Conservation (phyloP, 177 flowering plant genomes). For the Vitis hybrid region DNA sequence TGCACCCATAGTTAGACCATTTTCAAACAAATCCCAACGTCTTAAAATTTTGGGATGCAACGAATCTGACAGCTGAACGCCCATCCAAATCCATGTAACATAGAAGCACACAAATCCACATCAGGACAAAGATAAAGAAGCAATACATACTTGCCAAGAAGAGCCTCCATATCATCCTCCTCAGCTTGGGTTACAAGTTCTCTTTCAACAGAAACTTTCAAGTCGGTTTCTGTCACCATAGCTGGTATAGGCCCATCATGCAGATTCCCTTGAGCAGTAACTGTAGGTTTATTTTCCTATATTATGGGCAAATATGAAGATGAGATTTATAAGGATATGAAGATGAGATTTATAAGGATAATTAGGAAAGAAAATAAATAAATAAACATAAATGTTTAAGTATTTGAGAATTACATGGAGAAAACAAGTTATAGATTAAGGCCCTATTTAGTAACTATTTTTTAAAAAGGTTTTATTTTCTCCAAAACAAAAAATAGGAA, state of each 20-base stretch:
- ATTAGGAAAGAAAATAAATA: background rate
- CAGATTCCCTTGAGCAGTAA: conserved; percentile 42
- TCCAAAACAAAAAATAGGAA: no score
- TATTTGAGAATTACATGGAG: background rate
- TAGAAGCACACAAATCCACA: background rate
- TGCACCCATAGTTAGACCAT: no score
- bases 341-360: background rate
- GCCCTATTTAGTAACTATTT: no score
- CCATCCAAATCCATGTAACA: no score
- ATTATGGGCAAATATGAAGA: conserved; percentile 1
- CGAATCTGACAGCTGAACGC: no score
- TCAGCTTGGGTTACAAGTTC: conserved; percentile 99
- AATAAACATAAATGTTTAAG: background rate
- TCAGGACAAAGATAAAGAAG: conserved; percentile 14
- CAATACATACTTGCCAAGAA: conserved; percentile 86
- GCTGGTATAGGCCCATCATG: conserved; percentile 61
- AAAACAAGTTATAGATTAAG: no score
- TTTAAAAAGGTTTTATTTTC: no score
- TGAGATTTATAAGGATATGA: background rate
- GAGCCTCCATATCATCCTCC: conserved; percentile 99
- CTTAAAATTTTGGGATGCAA: no score
- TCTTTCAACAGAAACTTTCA: conserved; percentile 91
- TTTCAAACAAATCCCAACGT: no score
- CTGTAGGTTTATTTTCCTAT: conserved; percentile 77
- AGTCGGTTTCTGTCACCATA: conserved; percentile 57